Percentiles rank a stretch among this genome's conserved stretches.
phyloP scores from a whole-genome alignment of 164 flowering plant species.

The Paratinospora sagittata region DNA sequence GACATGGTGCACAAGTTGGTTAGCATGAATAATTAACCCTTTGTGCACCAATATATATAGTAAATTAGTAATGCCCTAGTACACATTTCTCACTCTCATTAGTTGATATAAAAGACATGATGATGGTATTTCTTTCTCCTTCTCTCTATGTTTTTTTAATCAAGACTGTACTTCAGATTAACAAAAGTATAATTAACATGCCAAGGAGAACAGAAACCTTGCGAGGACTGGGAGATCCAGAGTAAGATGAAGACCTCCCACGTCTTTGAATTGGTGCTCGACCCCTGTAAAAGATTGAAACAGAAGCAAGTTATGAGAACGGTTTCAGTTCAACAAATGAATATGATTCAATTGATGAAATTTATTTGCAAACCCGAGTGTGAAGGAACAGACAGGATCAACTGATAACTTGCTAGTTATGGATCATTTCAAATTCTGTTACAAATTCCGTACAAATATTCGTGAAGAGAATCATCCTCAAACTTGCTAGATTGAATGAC shows the following conservation, averaged over 20 bases:
- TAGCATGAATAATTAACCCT: too few species aligned
- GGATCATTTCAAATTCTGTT: too few species aligned
- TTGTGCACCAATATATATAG: too few species aligned
- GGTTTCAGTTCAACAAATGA: background rate
- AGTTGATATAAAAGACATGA: too few species aligned
- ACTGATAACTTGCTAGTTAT: constrained; percentile 40
- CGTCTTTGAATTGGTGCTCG: constrained; percentile 63
- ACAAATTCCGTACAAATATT: too few species aligned
- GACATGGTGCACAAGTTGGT: too few species aligned
- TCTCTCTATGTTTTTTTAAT: background rate
- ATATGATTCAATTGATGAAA: background rate
- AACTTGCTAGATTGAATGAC: too few species aligned
- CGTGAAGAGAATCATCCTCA: too few species aligned
- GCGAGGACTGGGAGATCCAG: constrained; percentile 84
- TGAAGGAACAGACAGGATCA: too few species aligned
- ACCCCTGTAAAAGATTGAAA: constrained; percentile 38
- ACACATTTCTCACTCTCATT: too few species aligned
- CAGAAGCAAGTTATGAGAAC: background rate
- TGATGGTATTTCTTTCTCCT: too few species aligned
- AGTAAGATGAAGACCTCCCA: constrained; percentile 79
- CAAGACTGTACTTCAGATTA: background rate
- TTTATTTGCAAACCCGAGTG: background rate
- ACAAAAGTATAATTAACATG: background rate
- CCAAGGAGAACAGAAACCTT: constrained; percentile 38
- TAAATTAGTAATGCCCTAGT: too few species aligned